Conservation (phyloP, 2,329 filamentous ascomycete species). For the Aaosphaeria arxii region DNA sequence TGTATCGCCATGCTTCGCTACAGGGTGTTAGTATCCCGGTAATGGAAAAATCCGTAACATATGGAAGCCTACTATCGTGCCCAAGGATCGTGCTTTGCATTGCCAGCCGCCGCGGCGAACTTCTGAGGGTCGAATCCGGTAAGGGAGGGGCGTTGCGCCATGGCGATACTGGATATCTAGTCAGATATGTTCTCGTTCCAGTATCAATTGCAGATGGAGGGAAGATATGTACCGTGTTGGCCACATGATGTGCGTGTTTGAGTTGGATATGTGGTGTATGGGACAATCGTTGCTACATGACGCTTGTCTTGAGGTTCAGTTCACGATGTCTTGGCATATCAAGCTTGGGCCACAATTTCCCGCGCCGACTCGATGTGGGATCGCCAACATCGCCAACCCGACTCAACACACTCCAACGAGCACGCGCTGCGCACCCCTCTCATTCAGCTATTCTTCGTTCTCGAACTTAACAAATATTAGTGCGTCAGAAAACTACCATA, state of each 20-base stretch:
- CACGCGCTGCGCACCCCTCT: background rate
- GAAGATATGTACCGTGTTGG: conserved; percentile 13
- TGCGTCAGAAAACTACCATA: background rate
- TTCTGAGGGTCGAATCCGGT: conserved; percentile 90
- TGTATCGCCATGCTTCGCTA: conserved; percentile 95
- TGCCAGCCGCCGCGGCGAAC: conserved; percentile 69
- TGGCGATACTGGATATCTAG: conserved; percentile 34
- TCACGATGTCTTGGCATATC: conserved; percentile 3
- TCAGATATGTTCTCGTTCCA: conserved; percentile 8
- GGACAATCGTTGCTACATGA: background rate
- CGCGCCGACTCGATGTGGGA: background rate
- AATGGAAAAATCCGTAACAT: background rate
- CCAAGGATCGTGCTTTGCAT: conserved; percentile 61
- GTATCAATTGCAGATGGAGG: no score
- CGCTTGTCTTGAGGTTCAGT: background rate
- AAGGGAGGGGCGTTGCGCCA: conserved; percentile 65
- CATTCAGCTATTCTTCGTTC: background rate
- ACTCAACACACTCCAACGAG: background rate
- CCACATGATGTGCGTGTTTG: background rate
- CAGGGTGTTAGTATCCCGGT: conserved; percentile 15
- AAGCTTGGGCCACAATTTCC: conserved; percentile 8
- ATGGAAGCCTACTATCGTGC: conserved; percentile 52
- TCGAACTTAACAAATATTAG: background rate
- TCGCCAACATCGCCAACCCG: background rate
- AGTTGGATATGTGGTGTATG: background rate